Percentiles rank a stretch among this genome's conserved stretches.
phyloP scores from a whole-genome alignment of 345 rosid genomes.

The Psidium guajava region DNA sequence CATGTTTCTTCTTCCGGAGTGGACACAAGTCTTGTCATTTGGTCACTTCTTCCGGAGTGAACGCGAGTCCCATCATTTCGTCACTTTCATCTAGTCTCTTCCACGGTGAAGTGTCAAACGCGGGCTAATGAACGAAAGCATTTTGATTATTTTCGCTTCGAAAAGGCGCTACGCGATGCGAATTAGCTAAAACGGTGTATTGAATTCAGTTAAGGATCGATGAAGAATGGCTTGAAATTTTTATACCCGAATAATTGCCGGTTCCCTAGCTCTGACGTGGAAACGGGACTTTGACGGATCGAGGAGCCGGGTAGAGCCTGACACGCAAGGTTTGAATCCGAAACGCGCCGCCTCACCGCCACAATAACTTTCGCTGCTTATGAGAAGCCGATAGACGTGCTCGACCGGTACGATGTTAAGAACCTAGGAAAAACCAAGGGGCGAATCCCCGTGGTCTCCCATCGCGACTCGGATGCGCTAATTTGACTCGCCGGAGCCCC shows the following conservation, averaged over 20 bases:
- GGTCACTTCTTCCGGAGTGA: neutral
- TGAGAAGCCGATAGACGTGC: neutral
- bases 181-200: neutral
- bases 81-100: neutral
- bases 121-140: neutral
- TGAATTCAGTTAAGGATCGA: neutral
- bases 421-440: neutral
- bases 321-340: rapidly evolving
- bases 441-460: too few relatives aligned
- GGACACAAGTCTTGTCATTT: too few relatives aligned
- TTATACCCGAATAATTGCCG: neutral
- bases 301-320: rapidly evolving
- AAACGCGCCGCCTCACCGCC: too few relatives aligned
- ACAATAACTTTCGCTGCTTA: neutral
- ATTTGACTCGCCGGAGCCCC: neutral
- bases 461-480: neutral
- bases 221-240: neutral
- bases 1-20: neutral
- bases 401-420: neutral
- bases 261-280: rapidly evolving
- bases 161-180: rapidly evolving
- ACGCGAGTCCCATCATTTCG: neutral
- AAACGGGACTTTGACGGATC: rapidly evolving
- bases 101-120: neutral
- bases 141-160: rapidly evolving